phyloP scores from a whole-genome alignment of 2,329 filamentous ascomycete genomes.

The Pseudohalonectria lignicola region DNA sequence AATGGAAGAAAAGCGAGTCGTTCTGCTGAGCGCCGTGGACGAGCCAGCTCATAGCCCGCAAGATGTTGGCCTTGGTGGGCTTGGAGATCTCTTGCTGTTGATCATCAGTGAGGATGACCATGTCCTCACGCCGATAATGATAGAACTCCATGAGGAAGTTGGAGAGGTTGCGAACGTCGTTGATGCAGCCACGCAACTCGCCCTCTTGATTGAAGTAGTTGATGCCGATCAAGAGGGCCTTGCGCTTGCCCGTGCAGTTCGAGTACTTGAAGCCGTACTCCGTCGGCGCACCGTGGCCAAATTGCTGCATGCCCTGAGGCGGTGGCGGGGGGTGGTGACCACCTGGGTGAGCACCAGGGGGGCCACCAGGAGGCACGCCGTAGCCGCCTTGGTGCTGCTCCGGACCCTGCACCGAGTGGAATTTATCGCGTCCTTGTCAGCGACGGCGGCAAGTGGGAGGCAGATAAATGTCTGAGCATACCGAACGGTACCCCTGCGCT shows the following conservation, averaged over 20 bases:
- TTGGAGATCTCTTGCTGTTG: slow-evolving; percentile 57
- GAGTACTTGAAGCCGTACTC: slow-evolving; percentile 68
- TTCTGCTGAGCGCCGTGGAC: slow-evolving; percentile 61
- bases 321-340: slow-evolving; percentile 24
- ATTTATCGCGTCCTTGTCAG: too few species aligned
- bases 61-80: slow-evolving; percentile 66
- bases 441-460: slow-evolving; percentile 17
- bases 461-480: slow-evolving; percentile 20
- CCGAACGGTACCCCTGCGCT: slow-evolving; percentile 22
- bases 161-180: slow-evolving; percentile 70
- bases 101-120: slow-evolving; percentile 71
- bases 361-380: slow-evolving; percentile 16
- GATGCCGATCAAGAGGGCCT: slow-evolving; percentile 68
- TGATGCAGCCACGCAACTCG: slow-evolving; percentile 68
- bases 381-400: slow-evolving; percentile 5
- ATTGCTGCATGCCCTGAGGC: slow-evolving; percentile 40
- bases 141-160: slow-evolving; percentile 57
- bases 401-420: too few species aligned
- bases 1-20: slow-evolving; percentile 69
- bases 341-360: neutral
- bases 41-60: slow-evolving; percentile 67
- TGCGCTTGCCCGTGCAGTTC: slow-evolving; percentile 60
- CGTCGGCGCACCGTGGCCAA: slow-evolving; percentile 56
- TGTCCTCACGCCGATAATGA: slow-evolving; percentile 66
- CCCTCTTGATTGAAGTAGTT: slow-evolving; percentile 68